Base-by-base conservation (phyloP, 2,329 filamentous ascomycete species). In the Arachnopeziza araneosa region DNA sequence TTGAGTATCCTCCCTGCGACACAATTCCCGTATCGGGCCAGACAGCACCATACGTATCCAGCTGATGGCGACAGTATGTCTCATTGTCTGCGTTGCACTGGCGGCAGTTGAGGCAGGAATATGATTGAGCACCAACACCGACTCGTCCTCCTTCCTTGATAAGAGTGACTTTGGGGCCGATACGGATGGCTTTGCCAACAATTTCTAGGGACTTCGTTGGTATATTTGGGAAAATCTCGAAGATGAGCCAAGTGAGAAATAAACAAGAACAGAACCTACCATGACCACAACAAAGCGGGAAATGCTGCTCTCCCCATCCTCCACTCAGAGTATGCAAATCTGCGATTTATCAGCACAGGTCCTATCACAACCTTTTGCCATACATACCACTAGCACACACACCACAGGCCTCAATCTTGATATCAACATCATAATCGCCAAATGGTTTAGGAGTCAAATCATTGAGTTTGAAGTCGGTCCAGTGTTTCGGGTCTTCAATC, bases 261-360 rank as follows among this genome's bases (percentile, higher is more conserved):
- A 44, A 44, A 44, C 17, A 44, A 44, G 5, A 44, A 30, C 5
- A 5, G 26, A 44, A 44, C 12, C 6, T 44, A 44, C 36, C 36
- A 44, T 44, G 36, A 3, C 80, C 80, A 50, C 80, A 78, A 64
- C 78, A 80, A 56, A 81, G 74, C 22, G 80, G 80, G 66, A 80
- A 79, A 57, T 78, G 75, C 60, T 79, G 75, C 17, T 76, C 73
- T 52, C 79, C 79, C 79, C 79, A 81, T 54, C 79, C 79, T 63
- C 86, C 85, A 69, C 75, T 84, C 71, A 90, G 81, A 61, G 85
- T 90, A 76, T 90, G 36, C 17, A 44, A 44, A 44, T 44, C 36
- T 44, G 17, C 12, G 6, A 44, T 14, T 12, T 44, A 44, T 44
- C 12, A 44, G 36, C 17, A 44, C 17, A 12, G 36, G 36, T 19